Percentiles rank a stretch among this genome's conserved stretches.
Conservation (phyloP, 2,329 filamentous ascomycete genomes). For the Penicillium frequentans region DNA sequence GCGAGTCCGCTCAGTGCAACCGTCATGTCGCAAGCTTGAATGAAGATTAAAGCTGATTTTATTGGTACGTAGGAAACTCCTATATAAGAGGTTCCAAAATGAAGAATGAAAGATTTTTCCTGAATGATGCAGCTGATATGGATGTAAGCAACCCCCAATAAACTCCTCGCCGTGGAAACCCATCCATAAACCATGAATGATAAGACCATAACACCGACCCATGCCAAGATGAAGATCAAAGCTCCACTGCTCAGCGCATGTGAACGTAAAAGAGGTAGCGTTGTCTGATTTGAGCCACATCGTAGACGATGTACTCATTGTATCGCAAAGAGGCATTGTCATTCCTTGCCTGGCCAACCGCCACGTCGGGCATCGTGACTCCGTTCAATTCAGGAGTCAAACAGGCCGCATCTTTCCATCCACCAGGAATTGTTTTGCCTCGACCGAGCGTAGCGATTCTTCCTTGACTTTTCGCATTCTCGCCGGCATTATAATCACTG, state of each 20-base stretch:
- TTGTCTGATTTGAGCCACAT: constrained; percentile 49
- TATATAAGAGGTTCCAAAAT: too few relatives aligned
- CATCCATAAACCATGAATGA: neutral
- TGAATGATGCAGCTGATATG: neutral
- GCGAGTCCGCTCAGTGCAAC: too few relatives aligned
- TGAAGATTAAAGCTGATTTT: too few relatives aligned
- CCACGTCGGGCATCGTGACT: constrained; percentile 58
- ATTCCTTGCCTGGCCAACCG: neutral
- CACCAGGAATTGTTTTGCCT: constrained; percentile 62
- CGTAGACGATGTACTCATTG: constrained; percentile 53
- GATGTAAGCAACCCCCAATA: neutral
- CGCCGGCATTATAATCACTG: constrained; percentile 63
- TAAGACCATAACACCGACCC: neutral
- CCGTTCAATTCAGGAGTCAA: constrained; percentile 67
- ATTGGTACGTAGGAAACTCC: too few relatives aligned
- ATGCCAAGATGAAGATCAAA: neutral
- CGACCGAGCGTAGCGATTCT: constrained; percentile 70
- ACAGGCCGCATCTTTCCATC: constrained; percentile 73
- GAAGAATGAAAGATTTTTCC: neutral
- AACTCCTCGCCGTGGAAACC: neutral
- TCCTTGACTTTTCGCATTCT: constrained; percentile 60
- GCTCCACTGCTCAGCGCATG: constrained; percentile 27
- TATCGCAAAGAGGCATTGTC: constrained; percentile 24
- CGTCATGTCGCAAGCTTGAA: too few relatives aligned
- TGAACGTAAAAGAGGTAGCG: constrained; percentile 46